Conservation (phyloP, 768 basidiomycete species). For the Amanita molliuscula region DNA sequence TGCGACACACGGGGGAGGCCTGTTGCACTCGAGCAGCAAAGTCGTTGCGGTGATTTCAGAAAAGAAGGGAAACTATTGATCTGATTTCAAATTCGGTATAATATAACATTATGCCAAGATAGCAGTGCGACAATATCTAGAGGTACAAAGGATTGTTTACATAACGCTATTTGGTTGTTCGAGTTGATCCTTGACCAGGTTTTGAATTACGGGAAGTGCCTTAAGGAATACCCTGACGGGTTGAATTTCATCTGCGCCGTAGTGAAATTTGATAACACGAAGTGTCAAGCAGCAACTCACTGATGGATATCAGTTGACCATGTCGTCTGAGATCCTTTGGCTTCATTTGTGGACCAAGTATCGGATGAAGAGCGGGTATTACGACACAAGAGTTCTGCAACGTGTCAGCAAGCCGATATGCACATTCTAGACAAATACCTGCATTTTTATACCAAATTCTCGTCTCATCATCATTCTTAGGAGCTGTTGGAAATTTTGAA, state of each 20-base stretch:
- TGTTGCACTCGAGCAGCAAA: conserved; percentile 31
- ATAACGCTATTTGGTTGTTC: conserved; percentile 11
- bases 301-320: conserved; percentile 51
- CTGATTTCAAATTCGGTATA: conserved; percentile 10
- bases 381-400: conserved; percentile 62
- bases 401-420: conserved; percentile 2
- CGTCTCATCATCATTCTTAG: conserved; percentile 45
- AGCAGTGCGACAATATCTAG: background rate
- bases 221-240: conserved; percentile 66
- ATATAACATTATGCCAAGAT: background rate
- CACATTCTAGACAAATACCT: conserved; percentile 7
- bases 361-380: conserved; percentile 52
- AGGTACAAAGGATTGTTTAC: background rate
- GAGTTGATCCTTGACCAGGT: conserved; percentile 34
- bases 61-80: conserved; percentile 13
- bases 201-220: conserved; percentile 53
- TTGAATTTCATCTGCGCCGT: conserved; percentile 48
- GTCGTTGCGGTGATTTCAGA: conserved; percentile 29
- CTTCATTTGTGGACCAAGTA: conserved; percentile 30
- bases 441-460: conserved; percentile 70
- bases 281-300: conserved; percentile 27
- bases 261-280: background rate
- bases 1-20: conserved; percentile 23
- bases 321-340: conserved; percentile 46
- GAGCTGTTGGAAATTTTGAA: conserved; percentile 41